These are phyloP conservation scores for Blumeria graminis DNA, from an alignment of 2,329 filamentous ascomycete species.

Conservation along the genomic window DNA sequence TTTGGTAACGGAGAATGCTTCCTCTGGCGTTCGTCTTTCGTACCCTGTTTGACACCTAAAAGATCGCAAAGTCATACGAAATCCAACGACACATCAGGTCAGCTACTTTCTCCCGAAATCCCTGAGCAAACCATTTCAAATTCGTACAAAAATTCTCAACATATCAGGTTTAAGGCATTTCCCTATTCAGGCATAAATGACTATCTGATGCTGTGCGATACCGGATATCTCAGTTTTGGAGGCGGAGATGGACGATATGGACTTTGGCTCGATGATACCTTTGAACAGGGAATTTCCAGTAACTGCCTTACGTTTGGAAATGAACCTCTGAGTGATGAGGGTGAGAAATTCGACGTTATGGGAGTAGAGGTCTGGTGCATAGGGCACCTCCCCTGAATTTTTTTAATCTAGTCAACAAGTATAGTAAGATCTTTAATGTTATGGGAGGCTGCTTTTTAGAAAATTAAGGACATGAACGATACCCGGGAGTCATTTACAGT, in stretches of 20 bases:
- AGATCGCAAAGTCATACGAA: conserved; percentile 28
- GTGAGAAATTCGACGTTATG: conserved; percentile 71
- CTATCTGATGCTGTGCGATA: conserved; percentile 86
- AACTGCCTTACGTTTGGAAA: conserved; percentile 85
- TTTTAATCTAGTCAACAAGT: background rate
- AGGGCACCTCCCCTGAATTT: conserved; percentile 21
- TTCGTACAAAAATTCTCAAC: conserved; percentile 24
- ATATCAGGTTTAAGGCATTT: conserved; percentile 88
- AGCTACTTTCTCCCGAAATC: conserved; percentile 35
- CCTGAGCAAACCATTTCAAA: conserved; percentile 20
- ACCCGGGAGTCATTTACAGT: too few species aligned
- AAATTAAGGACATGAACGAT: too few species aligned
- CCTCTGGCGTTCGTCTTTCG: conserved; percentile 52
- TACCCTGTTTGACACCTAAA: conserved; percentile 29
- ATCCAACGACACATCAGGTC: conserved; percentile 36
- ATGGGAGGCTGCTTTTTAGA: too few species aligned
- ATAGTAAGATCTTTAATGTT: too few species aligned
- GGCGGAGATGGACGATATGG: conserved; percentile 79
- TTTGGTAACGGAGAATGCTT: conserved; percentile 95
- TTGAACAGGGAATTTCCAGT: conserved; percentile 65
- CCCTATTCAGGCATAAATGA: conserved; percentile 91
- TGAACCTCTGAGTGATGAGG: conserved; percentile 77
- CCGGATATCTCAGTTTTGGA: conserved; percentile 62
- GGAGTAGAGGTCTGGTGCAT: conserved; percentile 90
- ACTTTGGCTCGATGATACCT: conserved; percentile 70